Conservation (phyloP, 2,329 filamentous ascomycete genomes). For the Trichoderma sp. region DNA sequence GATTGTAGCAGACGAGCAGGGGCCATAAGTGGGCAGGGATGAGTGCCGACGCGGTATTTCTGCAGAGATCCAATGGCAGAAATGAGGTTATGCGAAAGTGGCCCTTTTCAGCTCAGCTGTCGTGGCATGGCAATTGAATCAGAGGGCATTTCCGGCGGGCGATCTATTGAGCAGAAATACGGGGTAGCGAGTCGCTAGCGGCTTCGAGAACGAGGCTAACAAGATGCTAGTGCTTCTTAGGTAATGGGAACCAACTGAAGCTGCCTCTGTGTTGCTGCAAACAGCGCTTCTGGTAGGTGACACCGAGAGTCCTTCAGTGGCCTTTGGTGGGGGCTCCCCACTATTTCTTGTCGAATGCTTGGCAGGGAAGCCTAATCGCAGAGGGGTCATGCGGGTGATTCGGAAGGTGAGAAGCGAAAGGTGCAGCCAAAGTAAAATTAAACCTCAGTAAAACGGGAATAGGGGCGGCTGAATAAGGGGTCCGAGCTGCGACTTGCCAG, state of each 20-base stretch:
- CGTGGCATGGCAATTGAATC: background rate
- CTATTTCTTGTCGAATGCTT: background rate
- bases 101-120: background rate
- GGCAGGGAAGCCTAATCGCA: background rate
- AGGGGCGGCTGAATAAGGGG: background rate
- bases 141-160: background rate
- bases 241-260: background rate
- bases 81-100: background rate
- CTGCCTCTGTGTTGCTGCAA: background rate
- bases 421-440: background rate
- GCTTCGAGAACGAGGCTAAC: conserved; percentile 21
- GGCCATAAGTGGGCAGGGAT: background rate
- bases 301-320: background rate
- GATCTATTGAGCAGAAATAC: conserved; percentile 2
- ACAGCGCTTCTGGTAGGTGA: background rate
- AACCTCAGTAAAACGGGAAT: background rate
- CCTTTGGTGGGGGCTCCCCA: background rate
- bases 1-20: background rate
- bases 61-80: background rate
- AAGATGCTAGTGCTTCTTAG: background rate
- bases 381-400: conserved; percentile 13
- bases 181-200: conserved; percentile 19
- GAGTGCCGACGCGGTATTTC: background rate
- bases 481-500: background rate
- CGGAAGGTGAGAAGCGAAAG: conserved; percentile 9